Evolutionary conservation across 805 yeast genomes (phyloP), one percentile per base, ranked within the genome.

Genomic region (Ogataea dorogensis): DNA sequence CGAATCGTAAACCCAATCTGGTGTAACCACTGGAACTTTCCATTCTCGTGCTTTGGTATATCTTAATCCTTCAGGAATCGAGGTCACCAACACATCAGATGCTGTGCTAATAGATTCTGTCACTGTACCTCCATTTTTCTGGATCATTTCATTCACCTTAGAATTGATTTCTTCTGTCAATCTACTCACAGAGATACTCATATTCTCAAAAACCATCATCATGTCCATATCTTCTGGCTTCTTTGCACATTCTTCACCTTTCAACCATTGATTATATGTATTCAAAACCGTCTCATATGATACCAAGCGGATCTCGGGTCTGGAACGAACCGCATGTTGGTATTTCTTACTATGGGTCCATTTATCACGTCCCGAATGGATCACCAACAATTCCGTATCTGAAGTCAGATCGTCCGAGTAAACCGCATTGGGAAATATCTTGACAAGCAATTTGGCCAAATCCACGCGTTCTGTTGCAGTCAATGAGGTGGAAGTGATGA

Each of bases 251-350:
- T 45, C 44, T 11, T 66, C 72, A 22, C 86, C 86, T 12, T 62
- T 48, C n/a, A 71, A 50, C 88, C 87, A 82, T 2, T 58, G 54
- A 8, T 65, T 56, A 49, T 79, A 71, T 7, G 76, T 43, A 11
- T 55, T 53, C 17, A 65, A 51, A 5, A 87, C 60, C 5, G 70
- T 58, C 3, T 68, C 68, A 1, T 75, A 69, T 5, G 63, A 53
- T 8, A 86, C 53, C 40, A 86, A 74, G 29, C 50, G 51, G 17
- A 86, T 67, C 54, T 83, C 91, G 24, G 69, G 67, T 34, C 86
- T 60, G 37, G 65, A 60, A 36, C 64, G 54, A 5, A 72, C 68
- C 26, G 73, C 68, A 50, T 68, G 77, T 36, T 59, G 64, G 54
- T 67, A 79, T 51, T 79, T 79, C 20, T 71, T 76, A 1, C 83